Percentiles rank a stretch among this genome's conserved stretches.
These are phyloP conservation scores for Erysimum pusillum DNA, from an alignment of 441 rosid species.

Conservation along the genomic window DNA sequence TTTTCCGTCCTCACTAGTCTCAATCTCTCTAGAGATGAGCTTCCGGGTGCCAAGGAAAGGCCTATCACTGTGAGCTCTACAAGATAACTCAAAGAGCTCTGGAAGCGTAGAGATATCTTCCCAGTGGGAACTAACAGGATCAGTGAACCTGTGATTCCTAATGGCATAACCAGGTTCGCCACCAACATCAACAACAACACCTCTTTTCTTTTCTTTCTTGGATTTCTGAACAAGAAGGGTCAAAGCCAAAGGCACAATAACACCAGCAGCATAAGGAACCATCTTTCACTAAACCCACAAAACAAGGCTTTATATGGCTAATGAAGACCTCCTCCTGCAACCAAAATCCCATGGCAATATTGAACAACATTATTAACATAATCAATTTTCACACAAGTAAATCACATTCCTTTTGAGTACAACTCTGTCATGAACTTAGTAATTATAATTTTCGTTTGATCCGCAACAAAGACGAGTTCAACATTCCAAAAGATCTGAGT, in stretches of 20 bases:
- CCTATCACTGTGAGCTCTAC: slow-evolving; percentile 64
- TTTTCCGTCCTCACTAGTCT: slow-evolving; percentile 70
- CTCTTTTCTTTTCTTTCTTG: slow-evolving; percentile 75
- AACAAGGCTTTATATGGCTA: neutral
- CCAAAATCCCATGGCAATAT: neutral
- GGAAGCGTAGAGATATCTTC: slow-evolving; percentile 85
- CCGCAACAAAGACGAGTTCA: neutral
- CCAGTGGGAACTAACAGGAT: slow-evolving; percentile 81
- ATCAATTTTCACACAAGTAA: slow-evolving; percentile 25
- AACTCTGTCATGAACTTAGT: slow-evolving; percentile 6
- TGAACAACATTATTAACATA: slow-evolving; percentile 10
- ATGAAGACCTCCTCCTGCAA: slow-evolving; percentile 30
- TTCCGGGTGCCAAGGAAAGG: slow-evolving; percentile 80
- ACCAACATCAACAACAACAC: slow-evolving; percentile 80
- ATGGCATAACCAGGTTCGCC: slow-evolving; percentile 86
- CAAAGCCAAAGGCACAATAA: slow-evolving; percentile 76
- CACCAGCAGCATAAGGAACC: slow-evolving; percentile 81
- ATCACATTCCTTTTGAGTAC: slow-evolving; percentile 13
- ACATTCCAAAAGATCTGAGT: slow-evolving; percentile 32
- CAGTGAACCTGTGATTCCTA: slow-evolving; percentile 62
- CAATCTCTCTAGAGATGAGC: slow-evolving; percentile 70
- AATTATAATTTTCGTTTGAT: slow-evolving; percentile 12
- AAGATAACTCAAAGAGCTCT: slow-evolving; percentile 85
- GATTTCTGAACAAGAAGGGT: slow-evolving; percentile 70
- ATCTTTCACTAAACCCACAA: slow-evolving; percentile 44